Evolutionary conservation across 129 eudicot species (phyloP).

Genomic region (Helianthus tuberosus): DNA sequence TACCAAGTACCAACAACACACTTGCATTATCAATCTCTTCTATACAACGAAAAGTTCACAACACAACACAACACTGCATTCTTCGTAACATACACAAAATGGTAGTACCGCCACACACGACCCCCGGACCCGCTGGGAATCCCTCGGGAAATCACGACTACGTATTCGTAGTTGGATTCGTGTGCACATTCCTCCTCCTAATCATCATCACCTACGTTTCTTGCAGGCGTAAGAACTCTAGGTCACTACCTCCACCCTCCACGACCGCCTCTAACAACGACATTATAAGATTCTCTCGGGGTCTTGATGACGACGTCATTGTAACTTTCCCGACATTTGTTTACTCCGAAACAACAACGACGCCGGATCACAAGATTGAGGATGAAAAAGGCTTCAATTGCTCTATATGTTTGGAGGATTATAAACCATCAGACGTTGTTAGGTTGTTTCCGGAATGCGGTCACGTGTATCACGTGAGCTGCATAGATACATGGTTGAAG

Average conservation of each 20-base stretch:
- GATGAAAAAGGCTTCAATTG: constrained; percentile 21
- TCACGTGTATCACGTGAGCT: constrained; percentile 46
- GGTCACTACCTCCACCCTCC: neutral
- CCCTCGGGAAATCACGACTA: constrained; percentile 12
- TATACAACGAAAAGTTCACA: too few species aligned
- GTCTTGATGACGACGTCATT: constrained; percentile 35
- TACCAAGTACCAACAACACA: neutral
- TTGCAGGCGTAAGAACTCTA: constrained; percentile 29
- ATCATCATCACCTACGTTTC: constrained; percentile 26
- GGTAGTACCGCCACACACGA: constrained; percentile 13
- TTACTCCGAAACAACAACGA: constrained; percentile 27
- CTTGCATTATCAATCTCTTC: neutral
- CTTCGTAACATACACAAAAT: neutral
- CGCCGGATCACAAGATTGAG: neutral
- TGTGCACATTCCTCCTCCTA: constrained; percentile 16
- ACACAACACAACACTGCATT: neutral
- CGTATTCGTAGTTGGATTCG: constrained; percentile 15
- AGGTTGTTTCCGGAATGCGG: constrained; percentile 47
- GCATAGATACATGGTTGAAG: constrained; percentile 54
- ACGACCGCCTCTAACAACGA: too few species aligned
- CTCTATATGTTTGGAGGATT: constrained; percentile 52
- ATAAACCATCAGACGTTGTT: constrained; percentile 36
- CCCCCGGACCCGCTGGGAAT: neutral
- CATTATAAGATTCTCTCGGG: constrained; percentile 5
- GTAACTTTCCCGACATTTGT: constrained; percentile 32